Conservation (phyloP, 2,329 filamentous ascomycete genomes). For the Rasamsonia emersonii region DNA sequence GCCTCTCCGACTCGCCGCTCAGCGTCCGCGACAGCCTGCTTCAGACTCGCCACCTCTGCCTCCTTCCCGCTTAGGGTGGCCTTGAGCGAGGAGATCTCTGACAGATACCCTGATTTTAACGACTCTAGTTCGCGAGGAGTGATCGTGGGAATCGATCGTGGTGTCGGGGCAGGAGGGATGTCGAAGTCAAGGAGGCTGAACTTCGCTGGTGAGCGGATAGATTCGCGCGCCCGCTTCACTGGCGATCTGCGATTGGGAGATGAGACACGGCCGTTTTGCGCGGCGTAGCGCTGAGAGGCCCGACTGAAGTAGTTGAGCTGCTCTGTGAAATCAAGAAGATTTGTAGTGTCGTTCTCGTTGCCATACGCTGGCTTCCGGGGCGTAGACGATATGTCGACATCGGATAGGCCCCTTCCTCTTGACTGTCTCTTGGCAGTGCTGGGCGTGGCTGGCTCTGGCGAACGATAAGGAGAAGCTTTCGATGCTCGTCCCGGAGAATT, state of each 20-base stretch:
- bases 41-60: constrained; percentile 79
- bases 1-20: constrained; percentile 86
- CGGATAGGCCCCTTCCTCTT: constrained; percentile 21
- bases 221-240: constrained; percentile 28
- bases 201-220: constrained; percentile 39
- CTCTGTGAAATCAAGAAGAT: constrained; percentile 82
- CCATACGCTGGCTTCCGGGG: constrained; percentile 41
- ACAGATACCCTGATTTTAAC: constrained; percentile 81
- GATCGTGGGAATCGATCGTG: constrained; percentile 80
- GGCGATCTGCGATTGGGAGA: constrained; percentile 36
- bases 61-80: constrained; percentile 88
- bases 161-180: constrained; percentile 86
- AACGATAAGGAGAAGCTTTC: constrained; percentile 11
- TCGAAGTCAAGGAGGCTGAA: constrained; percentile 80
- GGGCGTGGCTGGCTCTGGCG: constrained; percentile 34
- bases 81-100: constrained; percentile 88
- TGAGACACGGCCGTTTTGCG: constrained; percentile 27
- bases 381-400: constrained; percentile 34
- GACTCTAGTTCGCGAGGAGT: constrained; percentile 88
- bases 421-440: constrained; percentile 36
- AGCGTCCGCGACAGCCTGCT: constrained; percentile 78
- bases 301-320: constrained; percentile 53
- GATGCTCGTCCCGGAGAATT: constrained; percentile 30
- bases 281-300: constrained; percentile 38
- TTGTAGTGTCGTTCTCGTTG: constrained; percentile 55